Conservation (phyloP, 2,329 filamentous ascomycete species). For the Epichloe hybrida region DNA sequence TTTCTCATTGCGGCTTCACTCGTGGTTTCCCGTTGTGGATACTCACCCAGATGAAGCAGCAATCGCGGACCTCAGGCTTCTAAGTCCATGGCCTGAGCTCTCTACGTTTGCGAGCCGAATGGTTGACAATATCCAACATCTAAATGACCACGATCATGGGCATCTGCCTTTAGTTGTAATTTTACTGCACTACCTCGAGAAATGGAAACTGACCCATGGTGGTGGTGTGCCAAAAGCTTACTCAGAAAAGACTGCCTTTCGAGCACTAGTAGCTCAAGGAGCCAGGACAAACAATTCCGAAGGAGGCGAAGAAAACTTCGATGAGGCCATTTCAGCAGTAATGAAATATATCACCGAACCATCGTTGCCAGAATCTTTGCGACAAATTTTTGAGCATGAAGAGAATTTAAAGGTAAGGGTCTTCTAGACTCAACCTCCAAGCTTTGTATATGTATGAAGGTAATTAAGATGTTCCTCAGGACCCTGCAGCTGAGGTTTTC, state of each 20-base stretch:
- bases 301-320: constrained; percentile 91
- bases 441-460: not conserved
- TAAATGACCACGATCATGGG: constrained; percentile 73
- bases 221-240: constrained; percentile 60
- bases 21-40: constrained; percentile 84
- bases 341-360: constrained; percentile 69
- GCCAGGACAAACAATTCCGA: constrained; percentile 63
- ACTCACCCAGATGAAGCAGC: constrained; percentile 85
- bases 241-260: constrained; percentile 76
- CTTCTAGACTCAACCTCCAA: not conserved
- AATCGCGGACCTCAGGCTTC: constrained; percentile 70
- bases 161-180: constrained; percentile 82
- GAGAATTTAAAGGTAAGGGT: constrained; percentile 36
- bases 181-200: constrained; percentile 65
- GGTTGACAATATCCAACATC: constrained; percentile 52
- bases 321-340: constrained; percentile 78
- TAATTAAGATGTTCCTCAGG: not conserved
- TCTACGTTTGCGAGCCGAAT: constrained; percentile 50
- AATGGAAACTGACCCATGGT: constrained; percentile 62
- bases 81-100: constrained; percentile 79
- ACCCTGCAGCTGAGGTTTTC: constrained; percentile 40
- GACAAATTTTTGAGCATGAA: constrained; percentile 64
- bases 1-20: constrained; percentile 65
- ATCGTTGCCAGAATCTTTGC: constrained; percentile 53
- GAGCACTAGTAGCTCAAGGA: constrained; percentile 51